These are phyloP conservation scores for Loxodes magnus DNA, from an alignment of 73 alveolate genomes.

Conservation along the genomic window DNA sequence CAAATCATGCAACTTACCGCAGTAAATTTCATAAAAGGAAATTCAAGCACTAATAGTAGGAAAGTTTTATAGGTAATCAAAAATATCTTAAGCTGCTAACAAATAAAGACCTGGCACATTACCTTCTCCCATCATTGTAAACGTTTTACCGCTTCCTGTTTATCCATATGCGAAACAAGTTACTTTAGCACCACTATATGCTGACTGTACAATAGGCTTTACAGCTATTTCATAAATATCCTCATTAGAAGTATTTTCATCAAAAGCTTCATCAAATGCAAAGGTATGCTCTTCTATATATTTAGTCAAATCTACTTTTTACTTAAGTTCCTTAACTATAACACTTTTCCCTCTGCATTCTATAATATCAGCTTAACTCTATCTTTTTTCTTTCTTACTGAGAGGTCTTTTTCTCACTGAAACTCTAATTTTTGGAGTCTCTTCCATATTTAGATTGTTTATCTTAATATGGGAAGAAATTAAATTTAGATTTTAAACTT, in stretches of 20 bases:
- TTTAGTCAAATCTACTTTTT: constrained; percentile 97
- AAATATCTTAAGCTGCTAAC: constrained; percentile 93
- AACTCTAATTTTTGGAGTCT: constrained; percentile 96
- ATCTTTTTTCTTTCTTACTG: constrained; percentile 78
- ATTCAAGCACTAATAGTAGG: constrained; percentile 64
- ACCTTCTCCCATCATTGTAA: constrained; percentile 61
- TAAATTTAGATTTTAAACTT: no score
- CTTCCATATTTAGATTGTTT: no score
- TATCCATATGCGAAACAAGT: constrained; percentile 96
- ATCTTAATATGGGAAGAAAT: no score
- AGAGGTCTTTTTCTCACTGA: constrained; percentile 99
- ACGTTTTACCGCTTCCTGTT: constrained; percentile 86
- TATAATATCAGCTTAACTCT: constrained; percentile 36
- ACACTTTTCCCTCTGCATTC: constrained; percentile 49
- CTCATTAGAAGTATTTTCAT: constrained; percentile 84
- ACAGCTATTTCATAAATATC: constrained; percentile 75
- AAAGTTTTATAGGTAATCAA: constrained; percentile 26
- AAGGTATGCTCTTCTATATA: constrained; percentile 87
- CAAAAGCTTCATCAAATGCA: constrained; percentile 83
- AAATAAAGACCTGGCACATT: constrained; percentile 92
- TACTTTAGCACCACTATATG: constrained; percentile 75
- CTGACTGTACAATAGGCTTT: constrained; percentile 95
- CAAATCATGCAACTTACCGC: constrained; percentile 97
- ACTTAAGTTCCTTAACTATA: constrained; percentile 93
- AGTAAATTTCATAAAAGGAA: constrained; percentile 97